A percentile compares a stretch with the other conserved stretches of the same genome.
Conservation (phyloP, 495 filamentous ascomycete species). For the Podospora didyma region DNA sequence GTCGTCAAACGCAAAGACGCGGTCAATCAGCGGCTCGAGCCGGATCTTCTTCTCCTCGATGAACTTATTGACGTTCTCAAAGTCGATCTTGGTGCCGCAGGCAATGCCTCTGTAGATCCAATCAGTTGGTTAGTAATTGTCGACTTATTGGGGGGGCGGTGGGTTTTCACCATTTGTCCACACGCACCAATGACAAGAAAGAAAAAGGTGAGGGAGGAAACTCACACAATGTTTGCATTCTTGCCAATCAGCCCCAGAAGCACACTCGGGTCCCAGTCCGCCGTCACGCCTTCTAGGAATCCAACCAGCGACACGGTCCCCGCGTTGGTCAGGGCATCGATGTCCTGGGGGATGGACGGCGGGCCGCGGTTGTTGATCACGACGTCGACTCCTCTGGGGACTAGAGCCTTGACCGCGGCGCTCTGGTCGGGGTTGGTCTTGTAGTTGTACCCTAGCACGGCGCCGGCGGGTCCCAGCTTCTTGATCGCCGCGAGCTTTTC, state of each 20-base stretch:
- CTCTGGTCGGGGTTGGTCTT: constrained; percentile 12
- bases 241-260: constrained; percentile 16
- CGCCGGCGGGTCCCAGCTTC: not conserved
- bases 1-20: constrained; percentile 34
- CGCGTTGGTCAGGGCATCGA: constrained; percentile 4
- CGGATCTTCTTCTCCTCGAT: constrained; percentile 30
- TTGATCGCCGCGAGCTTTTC: constrained; percentile 14
- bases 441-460: constrained; percentile 26
- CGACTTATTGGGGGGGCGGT: not conserved
- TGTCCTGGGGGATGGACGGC: constrained; percentile 12
- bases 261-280: constrained; percentile 10
- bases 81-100: constrained; percentile 33
- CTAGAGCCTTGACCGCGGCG: constrained; percentile 20
- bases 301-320: constrained; percentile 16
- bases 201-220: not conserved
- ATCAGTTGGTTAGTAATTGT: too few species aligned
- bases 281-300: constrained; percentile 10
- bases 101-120: constrained; percentile 33
- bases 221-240: constrained; percentile 9
- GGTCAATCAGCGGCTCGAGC: constrained; percentile 28
- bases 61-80: constrained; percentile 30
- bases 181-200: not conserved
- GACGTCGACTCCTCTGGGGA: constrained; percentile 30
- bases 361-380: constrained; percentile 21
- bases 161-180: not conserved